Evolutionary conservation across 495 filamentous ascomycete genomes (phyloP).

Genomic region (Cercophora samala): DNA sequence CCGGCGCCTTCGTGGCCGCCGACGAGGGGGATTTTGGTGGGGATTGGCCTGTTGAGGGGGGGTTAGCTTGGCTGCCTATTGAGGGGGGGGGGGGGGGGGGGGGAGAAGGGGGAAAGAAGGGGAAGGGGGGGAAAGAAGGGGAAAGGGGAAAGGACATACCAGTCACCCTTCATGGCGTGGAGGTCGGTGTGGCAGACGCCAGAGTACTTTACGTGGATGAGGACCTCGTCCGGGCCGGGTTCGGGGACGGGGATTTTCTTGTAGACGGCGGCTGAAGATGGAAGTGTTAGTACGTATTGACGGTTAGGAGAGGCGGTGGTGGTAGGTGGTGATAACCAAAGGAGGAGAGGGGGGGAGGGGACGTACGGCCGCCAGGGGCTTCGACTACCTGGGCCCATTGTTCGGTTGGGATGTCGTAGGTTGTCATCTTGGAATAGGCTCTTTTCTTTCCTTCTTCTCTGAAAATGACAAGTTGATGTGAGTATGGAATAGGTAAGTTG

Average conservation of each 20-base stretch:
- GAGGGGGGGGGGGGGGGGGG: too few relatives aligned
- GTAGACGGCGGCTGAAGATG: slow-evolving; percentile 57
- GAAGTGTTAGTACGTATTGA: slow-evolving; percentile 26
- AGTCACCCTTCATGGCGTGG: slow-evolving; percentile 83
- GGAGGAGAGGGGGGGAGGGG: neutral
- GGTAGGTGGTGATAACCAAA: too few relatives aligned
- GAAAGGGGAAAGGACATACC: slow-evolving; percentile 36
- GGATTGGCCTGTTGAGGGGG: slow-evolving; percentile 60
- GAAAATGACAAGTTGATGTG: neutral
- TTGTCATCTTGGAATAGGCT: neutral
- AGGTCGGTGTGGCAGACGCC: slow-evolving; percentile 92
- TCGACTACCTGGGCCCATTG: slow-evolving; percentile 90
- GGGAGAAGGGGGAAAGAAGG: neutral
- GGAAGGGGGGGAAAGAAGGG: neutral
- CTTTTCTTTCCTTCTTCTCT: slow-evolving; percentile 28
- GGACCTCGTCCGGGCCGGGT: slow-evolving; percentile 82
- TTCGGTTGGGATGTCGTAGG: slow-evolving; percentile 57
- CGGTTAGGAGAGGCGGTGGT: too few relatives aligned
- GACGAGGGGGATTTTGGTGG: slow-evolving; percentile 75
- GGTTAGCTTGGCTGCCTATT: too few relatives aligned
- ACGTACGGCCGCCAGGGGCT: slow-evolving; percentile 65
- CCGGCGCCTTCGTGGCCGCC: slow-evolving; percentile 94
- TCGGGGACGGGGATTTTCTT: slow-evolving; percentile 77
- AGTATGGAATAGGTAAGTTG: neutral
- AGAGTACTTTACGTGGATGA: slow-evolving; percentile 87